These are phyloP conservation scores for Colletotrichum lindemuthianum DNA, from an alignment of 2,329 filamentous ascomycete genomes.

Conservation along the genomic window DNA sequence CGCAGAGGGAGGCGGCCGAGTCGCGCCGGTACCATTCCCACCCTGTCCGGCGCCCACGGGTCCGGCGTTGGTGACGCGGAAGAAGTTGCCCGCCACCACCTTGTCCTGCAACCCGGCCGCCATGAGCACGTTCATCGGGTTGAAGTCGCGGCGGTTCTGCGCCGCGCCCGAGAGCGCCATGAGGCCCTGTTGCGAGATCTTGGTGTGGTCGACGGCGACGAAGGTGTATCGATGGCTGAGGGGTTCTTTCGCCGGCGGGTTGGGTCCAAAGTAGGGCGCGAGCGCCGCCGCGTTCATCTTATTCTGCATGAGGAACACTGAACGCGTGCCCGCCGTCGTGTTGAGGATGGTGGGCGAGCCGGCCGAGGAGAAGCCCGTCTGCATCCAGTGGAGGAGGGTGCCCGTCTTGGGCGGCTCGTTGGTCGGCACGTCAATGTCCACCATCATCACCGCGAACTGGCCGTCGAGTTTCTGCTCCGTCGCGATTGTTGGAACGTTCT, in stretches of 20 bases:
- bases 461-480: slow-evolving; percentile 35
- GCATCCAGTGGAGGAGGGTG: slow-evolving; percentile 60
- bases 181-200: slow-evolving; percentile 39
- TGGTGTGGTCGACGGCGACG: slow-evolving; percentile 51
- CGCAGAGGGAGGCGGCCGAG: not conserved
- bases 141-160: slow-evolving; percentile 45
- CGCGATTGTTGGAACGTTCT: slow-evolving; percentile 31
- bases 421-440: slow-evolving; percentile 59
- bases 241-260: slow-evolving; percentile 49
- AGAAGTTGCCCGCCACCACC: slow-evolving; percentile 51
- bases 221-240: slow-evolving; percentile 53
- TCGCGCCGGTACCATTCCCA: slow-evolving; percentile 18
- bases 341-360: slow-evolving; percentile 40
- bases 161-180: slow-evolving; percentile 44
- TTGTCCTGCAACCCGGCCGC: slow-evolving; percentile 43
- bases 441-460: slow-evolving; percentile 51
- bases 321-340: slow-evolving; percentile 39
- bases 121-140: slow-evolving; percentile 43
- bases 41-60: slow-evolving; percentile 33
- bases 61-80: slow-evolving; percentile 50
- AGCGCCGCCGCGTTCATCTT: slow-evolving; percentile 30
- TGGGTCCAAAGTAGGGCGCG: slow-evolving; percentile 49
- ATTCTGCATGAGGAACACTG: slow-evolving; percentile 48
- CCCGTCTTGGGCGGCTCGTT: slow-evolving; percentile 46
- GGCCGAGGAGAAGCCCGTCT: slow-evolving; percentile 49